Evolutionary conservation across 1,284 basidiomycete genomes (phyloP), one percentile per base, ranked within the genome.

Genomic region (Gymnopus androsaceus): DNA sequence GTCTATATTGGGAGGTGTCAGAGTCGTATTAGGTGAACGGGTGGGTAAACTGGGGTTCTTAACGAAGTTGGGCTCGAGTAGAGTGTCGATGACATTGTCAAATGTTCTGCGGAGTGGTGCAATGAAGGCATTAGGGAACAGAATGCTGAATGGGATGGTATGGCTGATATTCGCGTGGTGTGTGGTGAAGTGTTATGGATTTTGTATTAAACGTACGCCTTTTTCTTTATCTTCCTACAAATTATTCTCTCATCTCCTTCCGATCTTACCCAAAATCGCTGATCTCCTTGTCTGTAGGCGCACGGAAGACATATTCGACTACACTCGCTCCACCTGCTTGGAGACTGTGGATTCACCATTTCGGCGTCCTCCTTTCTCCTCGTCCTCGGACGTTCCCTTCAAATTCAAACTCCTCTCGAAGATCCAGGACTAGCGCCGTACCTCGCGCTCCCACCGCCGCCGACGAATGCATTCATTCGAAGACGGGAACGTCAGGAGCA

Each of bases 151-250:
- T 11, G 56, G 69, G 15, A 62, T 15, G 8, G 48, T 34, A 11
- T 50, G 48, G 48, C 19, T 68, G n/a, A 58, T 66, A 12, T 64
- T 67, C 15, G 66, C 71, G 3, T 68, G 70, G 63, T 51, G 74
- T 19, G 60, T 82, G 21, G 68, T 76, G 9, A 72, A 69, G 50
- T 82, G 79, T 79, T 80, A 83, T 62, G 72, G 72, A 40, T 54
- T 69, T 12, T 68, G 81, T 45, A 69, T 80, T 5, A 66, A 69
- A 64, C 66, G 74, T 75, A 48, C 61, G 73, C 27, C n/a, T 67
- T 40, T 37, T 14, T 3, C 17, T 40, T 15, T 51, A 7, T 19
- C 15, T n/a, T n/a, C n/a, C n/a, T n/a, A n/a, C n/a, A 28, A 37
- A 17, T 44, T 33, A 9, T 45, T 46, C n/a, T 4, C 30, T n/a